These are phyloP conservation scores for Pulicaria dysenterica DNA, from an alignment of 129 eudicot species.

Conservation along the genomic window DNA sequence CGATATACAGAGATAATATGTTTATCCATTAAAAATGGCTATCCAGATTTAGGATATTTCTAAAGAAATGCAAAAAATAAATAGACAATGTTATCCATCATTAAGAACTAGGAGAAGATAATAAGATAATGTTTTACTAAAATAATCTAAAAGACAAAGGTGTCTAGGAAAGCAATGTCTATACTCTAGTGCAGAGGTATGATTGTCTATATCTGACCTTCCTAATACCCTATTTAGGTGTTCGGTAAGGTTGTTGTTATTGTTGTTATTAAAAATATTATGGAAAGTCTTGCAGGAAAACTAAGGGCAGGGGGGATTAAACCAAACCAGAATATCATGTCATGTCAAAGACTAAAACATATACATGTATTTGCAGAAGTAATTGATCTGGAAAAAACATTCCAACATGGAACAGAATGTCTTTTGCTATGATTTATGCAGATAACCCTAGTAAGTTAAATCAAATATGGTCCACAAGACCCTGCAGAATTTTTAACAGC, in stretches of 20 bases:
- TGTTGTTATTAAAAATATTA: too few relatives aligned
- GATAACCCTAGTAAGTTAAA: constrained; percentile 29
- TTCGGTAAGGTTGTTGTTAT: too few relatives aligned
- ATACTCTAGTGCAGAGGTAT: background rate
- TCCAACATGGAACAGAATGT: constrained; percentile 36
- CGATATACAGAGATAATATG: constrained; percentile 22
- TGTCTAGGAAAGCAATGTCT: too few relatives aligned
- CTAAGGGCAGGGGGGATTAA: constrained; percentile 1
- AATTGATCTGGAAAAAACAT: constrained; percentile 15
- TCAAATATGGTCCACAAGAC: constrained; percentile 17
- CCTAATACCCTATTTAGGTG: too few relatives aligned
- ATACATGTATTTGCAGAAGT: constrained; percentile 13
- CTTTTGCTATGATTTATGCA: constrained; percentile 21
- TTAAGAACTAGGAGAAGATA: constrained; percentile 6
- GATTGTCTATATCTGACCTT: background rate
- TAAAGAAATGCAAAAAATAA: constrained; percentile 18
- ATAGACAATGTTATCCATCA: constrained; percentile 20
- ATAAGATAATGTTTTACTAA: background rate
- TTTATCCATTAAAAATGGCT: constrained; percentile 24
- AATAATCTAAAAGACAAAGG: too few relatives aligned
- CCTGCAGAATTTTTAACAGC: background rate
- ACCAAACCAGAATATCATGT: constrained; percentile 5
- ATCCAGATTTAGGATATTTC: constrained; percentile 16
- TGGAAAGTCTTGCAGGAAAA: constrained; percentile 6
- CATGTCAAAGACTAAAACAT: background rate